Base-by-base conservation (phyloP, 163 green algal species). In the Smithsoniella earleae region DNA sequence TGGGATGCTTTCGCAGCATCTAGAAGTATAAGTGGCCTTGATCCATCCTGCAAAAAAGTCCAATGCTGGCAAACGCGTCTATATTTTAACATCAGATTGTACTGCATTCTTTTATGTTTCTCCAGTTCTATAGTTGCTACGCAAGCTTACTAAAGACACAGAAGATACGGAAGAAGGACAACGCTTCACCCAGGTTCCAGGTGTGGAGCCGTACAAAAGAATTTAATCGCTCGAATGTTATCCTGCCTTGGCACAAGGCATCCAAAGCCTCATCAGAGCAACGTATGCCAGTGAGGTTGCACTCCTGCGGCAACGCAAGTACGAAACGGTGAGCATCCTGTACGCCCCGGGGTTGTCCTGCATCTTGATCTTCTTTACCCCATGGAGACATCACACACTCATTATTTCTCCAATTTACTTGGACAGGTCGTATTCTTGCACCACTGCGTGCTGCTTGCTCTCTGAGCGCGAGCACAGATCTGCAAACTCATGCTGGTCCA, bases 1-100 rank as follows among this genome's bases (percentile, higher is more conserved):
- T 62, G 66, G 77, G 81, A 89, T 27, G 78, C 86, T 78, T 96
- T 96, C 46, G 90, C 88, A 0, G 88, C 87, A 77, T 96, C 90
- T 25, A 96, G 75, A 36, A 95, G 76, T 64, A 92, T 80, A 36
- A 84, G 54, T 84, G 87, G 93, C 28, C 46, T 6, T 16, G 0
- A 5, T 38, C 22, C 27, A 5, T 8, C 20, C 58, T 69, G 58
- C 58, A 43, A 33, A 30, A 69, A 8, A 36, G 52, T 49, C 10
- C 10, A 10, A 22, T 49, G 40, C 40, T 49, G 10, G 40, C 40
- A 49, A 49, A 49, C 10, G 40, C 10, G 10, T 49, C 40, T 49
- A 13, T 22, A 49, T 10, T 49, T 49, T 22, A 49, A 13, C 40
- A 49, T 22, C 10, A 13, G 40, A 49, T 22, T 49, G 40, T 49